A percentile compares a stretch with the other conserved stretches of the same genome.
Conservation (phyloP, 306 rosid genomes). For the Rubus idaeus region DNA sequence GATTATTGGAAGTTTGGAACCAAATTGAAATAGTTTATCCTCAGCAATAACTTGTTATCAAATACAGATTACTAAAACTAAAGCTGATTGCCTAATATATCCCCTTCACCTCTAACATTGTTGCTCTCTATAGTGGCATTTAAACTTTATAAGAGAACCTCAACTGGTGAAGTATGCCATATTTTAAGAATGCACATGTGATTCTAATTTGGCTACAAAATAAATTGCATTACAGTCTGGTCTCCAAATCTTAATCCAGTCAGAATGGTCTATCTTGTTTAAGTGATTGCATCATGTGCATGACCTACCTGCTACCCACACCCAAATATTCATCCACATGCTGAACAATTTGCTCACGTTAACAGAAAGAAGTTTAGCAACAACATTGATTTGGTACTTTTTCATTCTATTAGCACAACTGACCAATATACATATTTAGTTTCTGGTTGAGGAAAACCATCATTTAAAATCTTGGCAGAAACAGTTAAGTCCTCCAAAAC, state of each 20-base stretch:
- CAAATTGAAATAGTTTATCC: not conserved
- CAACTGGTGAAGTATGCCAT: not conserved
- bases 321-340: not conserved
- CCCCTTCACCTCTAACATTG: not conserved
- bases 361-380: not conserved
- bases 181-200: not conserved
- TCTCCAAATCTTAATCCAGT: not conserved
- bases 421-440: not conserved
- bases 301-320: slow-evolving; percentile 3
- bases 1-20: slow-evolving; percentile 1
- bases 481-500: not conserved
- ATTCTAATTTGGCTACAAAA: not conserved
- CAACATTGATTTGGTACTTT: not conserved
- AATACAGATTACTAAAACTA: not conserved
- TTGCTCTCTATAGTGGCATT: not conserved
- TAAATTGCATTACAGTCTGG: not conserved
- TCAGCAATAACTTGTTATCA: slow-evolving; percentile 7
- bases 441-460: slow-evolving; percentile 5
- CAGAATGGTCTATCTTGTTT: not conserved
- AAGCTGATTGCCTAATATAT: not conserved
- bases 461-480: not conserved
- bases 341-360: not conserved
- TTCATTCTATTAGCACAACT: not conserved
- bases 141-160: not conserved
- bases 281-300: not conserved